phyloP scores from a whole-genome alignment of 371 early-diverging fungal species.

The Rhizopus stolonifer region DNA sequence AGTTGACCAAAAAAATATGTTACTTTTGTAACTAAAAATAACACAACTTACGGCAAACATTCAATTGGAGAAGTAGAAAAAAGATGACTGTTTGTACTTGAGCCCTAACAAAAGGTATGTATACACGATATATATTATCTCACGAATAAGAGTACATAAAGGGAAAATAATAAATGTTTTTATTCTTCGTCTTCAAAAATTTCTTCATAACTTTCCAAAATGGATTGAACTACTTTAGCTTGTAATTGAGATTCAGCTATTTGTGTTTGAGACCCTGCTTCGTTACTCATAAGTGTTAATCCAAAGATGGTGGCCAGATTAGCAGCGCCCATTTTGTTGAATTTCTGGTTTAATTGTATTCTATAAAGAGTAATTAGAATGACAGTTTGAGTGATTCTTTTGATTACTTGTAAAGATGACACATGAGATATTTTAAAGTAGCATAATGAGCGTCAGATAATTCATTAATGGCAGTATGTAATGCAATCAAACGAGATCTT shows the following conservation, averaged over 20 bases:
- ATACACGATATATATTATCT: too few species aligned
- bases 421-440: constrained; percentile 72
- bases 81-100: too few species aligned
- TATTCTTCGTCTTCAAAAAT: constrained; percentile 54
- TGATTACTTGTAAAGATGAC: constrained; percentile 69
- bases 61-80: too few species aligned
- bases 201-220: constrained; percentile 53
- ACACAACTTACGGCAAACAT: too few species aligned
- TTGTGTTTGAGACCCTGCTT: constrained; percentile 26
- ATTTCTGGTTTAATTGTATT: constrained; percentile 66
- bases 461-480: constrained; percentile 69
- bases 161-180: constrained; percentile 1
- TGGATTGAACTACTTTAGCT: constrained; percentile 59
- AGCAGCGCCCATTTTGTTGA: constrained; percentile 81
- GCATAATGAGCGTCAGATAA: constrained; percentile 80
- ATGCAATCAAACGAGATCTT: constrained; percentile 51
- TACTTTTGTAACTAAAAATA: too few species aligned
- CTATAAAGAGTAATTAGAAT: constrained; percentile 32
- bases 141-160: too few species aligned
- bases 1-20: too few species aligned
- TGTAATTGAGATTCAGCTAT: constrained; percentile 61
- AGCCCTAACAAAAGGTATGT: too few species aligned
- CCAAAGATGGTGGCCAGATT: constrained; percentile 89
- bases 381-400: constrained; percentile 1
- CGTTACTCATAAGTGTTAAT: constrained; percentile 74